Base-by-base conservation (phyloP, 73 alveolate genomes). In the Diophrys appendiculata region DNA sequence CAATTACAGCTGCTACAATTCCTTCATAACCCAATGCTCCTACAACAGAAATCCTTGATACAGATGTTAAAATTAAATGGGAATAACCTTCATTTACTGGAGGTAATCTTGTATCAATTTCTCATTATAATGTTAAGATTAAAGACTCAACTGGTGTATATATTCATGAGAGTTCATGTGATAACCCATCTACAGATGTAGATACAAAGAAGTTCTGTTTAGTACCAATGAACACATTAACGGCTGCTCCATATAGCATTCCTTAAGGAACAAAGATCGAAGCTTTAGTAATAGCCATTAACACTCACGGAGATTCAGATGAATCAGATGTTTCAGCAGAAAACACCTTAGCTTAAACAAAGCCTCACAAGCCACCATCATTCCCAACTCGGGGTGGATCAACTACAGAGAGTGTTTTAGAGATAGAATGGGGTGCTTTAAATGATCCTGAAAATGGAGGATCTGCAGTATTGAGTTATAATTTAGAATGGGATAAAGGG, bases 21-120 rank as follows among this genome's bases (percentile, higher is more conserved):
- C 93, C 93, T 35, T 82, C 68, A n/a, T 25, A 33, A 22, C 93
- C 93, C 14, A 26, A 64, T 30, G 54, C 77, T 2, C 86, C 88
- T 0, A 68, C 72, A 18, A 27, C 72, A 23, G 34, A 31, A 0
- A 75, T 68, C 13, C 33, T 34, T 33, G 81, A 65, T 28, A 84
- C 80, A 0, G 33, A 60, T 73, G 92, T 84, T 0, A 56, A 68
- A 29, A 73, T 84, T 23, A 26, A 27, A 30, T 84, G 92, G 92
- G 26, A 56, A 13, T 71, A 84, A 14, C 92, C 92, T 18, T 30
- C 27, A 65, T 53, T 35, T 26, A 72, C 78, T n/a, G 92, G 88
- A 27, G 54, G 54, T 54, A n/a, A 72, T 0, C 65, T 84, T 33
- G 33, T 76, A 5, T 18, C 60, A 11, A 43, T 43, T 43, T 18